phyloP scores from a whole-genome alignment of 1,284 basidiomycete genomes.

The Ustilago nuda region DNA sequence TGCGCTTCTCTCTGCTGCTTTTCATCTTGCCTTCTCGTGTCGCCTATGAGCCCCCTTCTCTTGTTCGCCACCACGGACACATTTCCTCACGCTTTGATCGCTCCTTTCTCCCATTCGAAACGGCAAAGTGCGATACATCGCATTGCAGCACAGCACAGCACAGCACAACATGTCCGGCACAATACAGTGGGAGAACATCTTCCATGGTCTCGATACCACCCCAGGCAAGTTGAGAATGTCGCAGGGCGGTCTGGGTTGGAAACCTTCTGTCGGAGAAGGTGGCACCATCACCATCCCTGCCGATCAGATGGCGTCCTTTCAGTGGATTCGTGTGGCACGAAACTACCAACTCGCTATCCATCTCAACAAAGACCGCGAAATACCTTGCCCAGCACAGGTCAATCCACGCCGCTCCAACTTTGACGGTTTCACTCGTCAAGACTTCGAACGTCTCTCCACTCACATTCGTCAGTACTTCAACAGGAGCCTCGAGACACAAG shows the following conservation, averaged over 20 bases:
- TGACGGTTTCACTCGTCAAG: slow-evolving; percentile 92
- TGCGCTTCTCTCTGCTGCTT: no score
- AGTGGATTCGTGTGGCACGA: slow-evolving; percentile 77
- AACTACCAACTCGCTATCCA: slow-evolving; percentile 89
- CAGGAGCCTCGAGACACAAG: slow-evolving; percentile 84
- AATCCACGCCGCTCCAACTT: slow-evolving; percentile 78
- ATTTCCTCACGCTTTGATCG: no score
- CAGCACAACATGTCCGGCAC: slow-evolving; percentile 42
- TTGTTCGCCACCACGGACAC: no score
- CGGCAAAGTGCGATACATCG: no score
- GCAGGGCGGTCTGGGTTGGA: slow-evolving; percentile 65
- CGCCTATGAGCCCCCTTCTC: no score
- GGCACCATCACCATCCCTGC: slow-evolving; percentile 63
- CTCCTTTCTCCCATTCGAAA: no score
- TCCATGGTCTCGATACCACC: slow-evolving; percentile 78
- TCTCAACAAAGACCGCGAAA: slow-evolving; percentile 77
- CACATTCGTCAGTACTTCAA: slow-evolving; percentile 77
- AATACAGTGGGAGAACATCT: slow-evolving; percentile 84
- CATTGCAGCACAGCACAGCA: no score
- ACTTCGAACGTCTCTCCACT: slow-evolving; percentile 69
- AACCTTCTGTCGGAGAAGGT: slow-evolving; percentile 50
- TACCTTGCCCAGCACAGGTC: slow-evolving; percentile 44
- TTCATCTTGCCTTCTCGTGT: no score
- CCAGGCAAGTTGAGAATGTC: slow-evolving; percentile 76
- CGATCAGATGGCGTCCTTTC: slow-evolving; percentile 60